A percentile compares a stretch with the other conserved stretches of the same genome.
Conservation (phyloP, 305 asterid genomes). For the Salvia sclarea region DNA sequence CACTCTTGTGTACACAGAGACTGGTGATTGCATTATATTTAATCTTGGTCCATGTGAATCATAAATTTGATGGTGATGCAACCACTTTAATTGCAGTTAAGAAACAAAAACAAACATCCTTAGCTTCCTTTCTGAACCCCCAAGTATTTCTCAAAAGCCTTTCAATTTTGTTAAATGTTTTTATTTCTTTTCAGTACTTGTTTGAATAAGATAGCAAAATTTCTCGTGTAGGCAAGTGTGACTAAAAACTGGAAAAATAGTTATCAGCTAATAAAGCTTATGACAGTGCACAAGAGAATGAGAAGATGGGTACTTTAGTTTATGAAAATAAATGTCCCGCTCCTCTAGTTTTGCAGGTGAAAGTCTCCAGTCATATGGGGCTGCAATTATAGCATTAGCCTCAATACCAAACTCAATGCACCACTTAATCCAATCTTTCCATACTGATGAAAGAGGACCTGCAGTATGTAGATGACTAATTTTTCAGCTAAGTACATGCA, state of each 20-base stretch:
- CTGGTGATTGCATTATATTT: background rate
- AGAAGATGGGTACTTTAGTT: constrained; percentile 64
- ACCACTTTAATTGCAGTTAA: constrained; percentile 1
- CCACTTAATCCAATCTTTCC: constrained; percentile 99
- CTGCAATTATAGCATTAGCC: constrained; percentile 95
- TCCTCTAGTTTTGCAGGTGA: constrained; percentile 96
- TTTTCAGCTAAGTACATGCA: constrained; percentile 30
- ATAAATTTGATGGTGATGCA: constrained; percentile 12
- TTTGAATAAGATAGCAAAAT: constrained; percentile 5
- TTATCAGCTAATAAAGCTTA: constrained; percentile 1
- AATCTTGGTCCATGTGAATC: constrained; percentile 12
- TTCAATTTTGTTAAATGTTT: background rate
- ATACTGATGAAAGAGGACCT: constrained; percentile 99
- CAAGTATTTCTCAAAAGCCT: constrained; percentile 8
- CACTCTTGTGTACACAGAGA: background rate
- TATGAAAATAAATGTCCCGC: constrained; percentile 97
- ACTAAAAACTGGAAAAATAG: constrained; percentile 10
- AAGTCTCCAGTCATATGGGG: constrained; percentile 97
- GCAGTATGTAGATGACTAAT: constrained; percentile 33
- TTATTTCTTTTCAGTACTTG: constrained; percentile 5
- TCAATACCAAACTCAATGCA: constrained; percentile 99
- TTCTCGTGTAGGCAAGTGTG: constrained; percentile 5
- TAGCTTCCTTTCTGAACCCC: constrained; percentile 5
- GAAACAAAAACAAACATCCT: background rate
- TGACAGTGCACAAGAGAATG: constrained; percentile 19